Base-by-base conservation (phyloP, 306 rosid genomes). In the Rubus idaeus region DNA sequence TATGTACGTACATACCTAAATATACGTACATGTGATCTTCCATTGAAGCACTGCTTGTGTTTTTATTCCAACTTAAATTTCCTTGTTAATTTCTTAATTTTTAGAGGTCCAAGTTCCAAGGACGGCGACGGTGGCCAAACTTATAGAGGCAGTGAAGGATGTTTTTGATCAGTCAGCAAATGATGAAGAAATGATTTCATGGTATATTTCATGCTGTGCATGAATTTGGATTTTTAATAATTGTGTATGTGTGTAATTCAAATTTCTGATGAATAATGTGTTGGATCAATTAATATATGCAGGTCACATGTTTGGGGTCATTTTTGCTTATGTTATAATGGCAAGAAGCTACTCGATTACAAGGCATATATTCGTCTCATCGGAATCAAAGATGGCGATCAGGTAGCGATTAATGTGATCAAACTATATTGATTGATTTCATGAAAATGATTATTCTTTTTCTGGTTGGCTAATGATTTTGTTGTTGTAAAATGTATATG, bases 301-400 rank as follows among this genome's bases (percentile, higher is more conserved):
- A 88, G 89, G 89, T 76, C 86, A 64, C 86, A 83, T 81, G 86
- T 85, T 42, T 85, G 91, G 89, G 78, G 89, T 72, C 83, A 85
- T 73, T 88, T 85, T 85, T 85, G 86, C 84, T 81, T 83, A 40
- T 55, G 86, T 78, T 88, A 78, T 49, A 44, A 85, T 49, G 81
- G 82, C 17, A 68, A 65, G 75, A 85, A 85, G 56, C 81, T 85
- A 8, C 71, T 88, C 10, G 78, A 83, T 78, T 77, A 83, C 71
- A 83, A 85, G 68, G 78, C 77, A 20, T 40, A 11, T 53, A 83
- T 88, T 74, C 64, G 80, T 44, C 56, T 53, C 23, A 68, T 78
- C 70, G 91, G 86, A 47, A 79, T 85, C 77, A 76, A 76, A 46
- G 89, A 85, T 61, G 87, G 73, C n/a, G 91, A 85, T 74, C 81